These are phyloP conservation scores for Striga hermonthica DNA, from an alignment of 305 asterid genomes.

Conservation along the genomic window DNA sequence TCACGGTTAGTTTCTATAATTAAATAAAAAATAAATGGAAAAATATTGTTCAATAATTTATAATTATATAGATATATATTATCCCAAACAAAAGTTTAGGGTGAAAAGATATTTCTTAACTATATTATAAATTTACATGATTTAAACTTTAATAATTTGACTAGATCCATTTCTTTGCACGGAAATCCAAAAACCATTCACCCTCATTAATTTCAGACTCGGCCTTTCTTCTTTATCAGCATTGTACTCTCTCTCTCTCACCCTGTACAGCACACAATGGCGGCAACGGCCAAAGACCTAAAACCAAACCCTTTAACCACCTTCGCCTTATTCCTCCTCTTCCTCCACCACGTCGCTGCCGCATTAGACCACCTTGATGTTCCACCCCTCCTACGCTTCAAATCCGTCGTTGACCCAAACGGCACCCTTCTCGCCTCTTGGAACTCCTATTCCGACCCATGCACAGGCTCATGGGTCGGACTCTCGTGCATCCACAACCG, in stretches of 20 bases:
- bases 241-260: conserved; percentile 14
- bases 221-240: too few species aligned
- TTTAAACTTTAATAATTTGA: too few species aligned
- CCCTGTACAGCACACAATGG: conserved; percentile 1
- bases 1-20: too few species aligned
- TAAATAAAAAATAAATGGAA: too few species aligned
- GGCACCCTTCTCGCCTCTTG: conserved; percentile 49
- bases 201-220: too few species aligned
- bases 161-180: too few species aligned
- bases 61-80: too few species aligned
- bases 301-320: conserved; percentile 10
- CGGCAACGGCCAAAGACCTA: background rate
- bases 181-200: too few species aligned
- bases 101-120: too few species aligned
- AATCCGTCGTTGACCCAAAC: conserved; percentile 49
- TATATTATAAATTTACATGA: too few species aligned
- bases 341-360: conserved; percentile 35
- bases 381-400: conserved; percentile 54
- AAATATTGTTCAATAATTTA: too few species aligned
- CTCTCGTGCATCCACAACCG: conserved; percentile 62
- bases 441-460: conserved; percentile 55
- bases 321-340: conserved; percentile 29
- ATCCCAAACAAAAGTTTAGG: too few species aligned
- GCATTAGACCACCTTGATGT: conserved; percentile 52
- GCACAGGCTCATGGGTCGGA: conserved; percentile 58